phyloP scores from a whole-genome alignment of 2,329 filamentous ascomycete species.

The Colletotrichum lini region DNA sequence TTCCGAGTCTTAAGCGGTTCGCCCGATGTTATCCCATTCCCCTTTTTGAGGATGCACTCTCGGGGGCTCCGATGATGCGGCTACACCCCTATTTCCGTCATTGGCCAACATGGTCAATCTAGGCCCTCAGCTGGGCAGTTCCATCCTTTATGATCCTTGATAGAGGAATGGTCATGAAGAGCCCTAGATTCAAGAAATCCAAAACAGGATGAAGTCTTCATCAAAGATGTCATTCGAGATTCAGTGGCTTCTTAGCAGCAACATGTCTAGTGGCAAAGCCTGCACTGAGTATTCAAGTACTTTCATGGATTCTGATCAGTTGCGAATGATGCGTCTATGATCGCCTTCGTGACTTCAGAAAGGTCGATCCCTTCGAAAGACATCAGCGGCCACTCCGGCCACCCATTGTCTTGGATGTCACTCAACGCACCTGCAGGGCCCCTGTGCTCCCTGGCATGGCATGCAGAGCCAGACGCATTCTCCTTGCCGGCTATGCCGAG shows the following conservation, averaged over 20 bases:
- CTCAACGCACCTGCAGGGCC: background rate
- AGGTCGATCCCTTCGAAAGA: background rate
- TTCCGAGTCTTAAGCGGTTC: background rate
- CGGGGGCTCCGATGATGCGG: background rate
- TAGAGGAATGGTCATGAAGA: too few species aligned
- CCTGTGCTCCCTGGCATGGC: background rate
- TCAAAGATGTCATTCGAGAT: accelerated
- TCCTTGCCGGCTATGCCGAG: background rate
- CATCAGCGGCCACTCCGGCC: too few species aligned
- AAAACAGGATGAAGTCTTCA: background rate
- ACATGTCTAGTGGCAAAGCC: background rate
- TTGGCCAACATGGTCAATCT: background rate
- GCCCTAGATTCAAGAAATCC: background rate
- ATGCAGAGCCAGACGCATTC: background rate
- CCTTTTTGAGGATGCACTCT: background rate
- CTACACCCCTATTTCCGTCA: too few species aligned
- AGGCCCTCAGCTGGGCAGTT: background rate
- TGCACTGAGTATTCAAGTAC: too few species aligned
- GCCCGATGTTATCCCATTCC: background rate
- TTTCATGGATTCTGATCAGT: too few species aligned
- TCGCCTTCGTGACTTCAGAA: background rate
- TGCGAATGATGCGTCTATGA: background rate
- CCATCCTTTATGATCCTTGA: background rate
- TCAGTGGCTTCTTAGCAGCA: too few species aligned
- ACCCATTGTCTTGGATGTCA: background rate